Percentiles rank a stretch among this genome's conserved stretches.
These are phyloP conservation scores for Leccinum incarnatum DNA, from an alignment of 768 basidiomycete species.

Conservation along the genomic window DNA sequence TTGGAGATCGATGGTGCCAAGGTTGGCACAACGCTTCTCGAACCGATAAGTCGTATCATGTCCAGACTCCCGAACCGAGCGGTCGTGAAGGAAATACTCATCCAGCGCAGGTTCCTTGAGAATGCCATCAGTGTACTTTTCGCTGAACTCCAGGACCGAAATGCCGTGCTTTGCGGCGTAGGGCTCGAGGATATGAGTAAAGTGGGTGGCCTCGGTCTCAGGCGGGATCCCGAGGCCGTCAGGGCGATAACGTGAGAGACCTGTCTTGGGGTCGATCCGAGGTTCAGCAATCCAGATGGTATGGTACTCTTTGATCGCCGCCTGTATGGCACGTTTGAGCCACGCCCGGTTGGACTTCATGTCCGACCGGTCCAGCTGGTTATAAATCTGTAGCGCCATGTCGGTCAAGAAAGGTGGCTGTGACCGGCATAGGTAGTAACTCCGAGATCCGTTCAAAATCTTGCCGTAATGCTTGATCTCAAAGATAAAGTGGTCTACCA, in stretches of 20 bases:
- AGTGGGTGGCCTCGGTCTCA: slow-evolving; percentile 98
- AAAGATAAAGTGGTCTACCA: slow-evolving; percentile 99
- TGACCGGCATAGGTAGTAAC: slow-evolving; percentile 91
- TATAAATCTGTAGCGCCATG: slow-evolving; percentile 97
- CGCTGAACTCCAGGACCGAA: slow-evolving; percentile 93
- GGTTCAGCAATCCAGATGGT: slow-evolving; percentile 95
- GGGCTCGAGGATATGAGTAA: slow-evolving; percentile 95
- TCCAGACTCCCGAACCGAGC: slow-evolving; percentile 93
- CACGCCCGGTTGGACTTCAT: slow-evolving; percentile 75
- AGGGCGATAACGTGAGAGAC: slow-evolving; percentile 91
- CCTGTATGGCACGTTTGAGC: slow-evolving; percentile 94
- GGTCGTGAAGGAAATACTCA: slow-evolving; percentile 97
- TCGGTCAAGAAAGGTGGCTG: slow-evolving; percentile 99
- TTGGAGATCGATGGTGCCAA: slow-evolving; percentile 95
- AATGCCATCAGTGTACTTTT: slow-evolving; percentile 86
- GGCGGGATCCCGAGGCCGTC: slow-evolving; percentile 95
- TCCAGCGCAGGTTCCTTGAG: slow-evolving; percentile 87
- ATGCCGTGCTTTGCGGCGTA: slow-evolving; percentile 90
- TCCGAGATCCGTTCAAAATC: slow-evolving; percentile 94
- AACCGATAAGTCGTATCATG: slow-evolving; percentile 97
- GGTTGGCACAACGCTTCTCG: slow-evolving; percentile 95
- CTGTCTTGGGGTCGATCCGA: slow-evolving; percentile 91
- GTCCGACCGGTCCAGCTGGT: slow-evolving; percentile 87
- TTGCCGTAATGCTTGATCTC: slow-evolving; percentile 98
- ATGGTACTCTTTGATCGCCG: slow-evolving; percentile 99